Percentiles rank a stretch among this genome's conserved stretches.
phyloP scores from a whole-genome alignment of 179 eudicot genomes.

The Heliamphora pulchella region DNA sequence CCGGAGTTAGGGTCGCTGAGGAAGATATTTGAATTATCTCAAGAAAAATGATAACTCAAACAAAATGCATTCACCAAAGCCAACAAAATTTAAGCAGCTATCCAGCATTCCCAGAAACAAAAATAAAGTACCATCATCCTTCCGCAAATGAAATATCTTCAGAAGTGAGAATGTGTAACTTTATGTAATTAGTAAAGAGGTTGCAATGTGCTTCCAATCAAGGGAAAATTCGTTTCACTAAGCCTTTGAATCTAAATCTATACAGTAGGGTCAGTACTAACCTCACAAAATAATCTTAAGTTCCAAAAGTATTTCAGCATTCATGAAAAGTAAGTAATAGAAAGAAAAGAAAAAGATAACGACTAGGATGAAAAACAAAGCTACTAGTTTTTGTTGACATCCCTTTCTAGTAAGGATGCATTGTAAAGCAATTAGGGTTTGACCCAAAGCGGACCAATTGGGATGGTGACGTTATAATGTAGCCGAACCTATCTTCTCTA shows the following conservation, averaged over 20 bases:
- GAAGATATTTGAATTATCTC: background rate
- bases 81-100: background rate
- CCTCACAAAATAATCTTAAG: background rate
- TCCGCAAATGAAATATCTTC: background rate
- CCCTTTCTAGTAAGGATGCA: background rate
- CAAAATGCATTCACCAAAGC: background rate
- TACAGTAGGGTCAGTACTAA: background rate
- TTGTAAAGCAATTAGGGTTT: background rate
- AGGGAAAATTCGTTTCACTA: too few relatives aligned
- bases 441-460: too few relatives aligned
- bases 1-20: background rate
- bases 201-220: too few relatives aligned
- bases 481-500: too few relatives aligned
- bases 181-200: too few relatives aligned
- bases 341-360: background rate
- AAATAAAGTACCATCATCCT: background rate
- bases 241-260: too few relatives aligned
- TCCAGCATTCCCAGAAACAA: background rate
- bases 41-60: background rate
- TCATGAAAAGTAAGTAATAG: background rate
- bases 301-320: background rate
- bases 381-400: background rate
- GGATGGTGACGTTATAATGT: too few relatives aligned
- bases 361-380: background rate
- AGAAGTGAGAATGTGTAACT: too few relatives aligned